Evolutionary conservation across 495 filamentous ascomycete species (phyloP).

Genomic region (Glutinoglossum americanum): DNA sequence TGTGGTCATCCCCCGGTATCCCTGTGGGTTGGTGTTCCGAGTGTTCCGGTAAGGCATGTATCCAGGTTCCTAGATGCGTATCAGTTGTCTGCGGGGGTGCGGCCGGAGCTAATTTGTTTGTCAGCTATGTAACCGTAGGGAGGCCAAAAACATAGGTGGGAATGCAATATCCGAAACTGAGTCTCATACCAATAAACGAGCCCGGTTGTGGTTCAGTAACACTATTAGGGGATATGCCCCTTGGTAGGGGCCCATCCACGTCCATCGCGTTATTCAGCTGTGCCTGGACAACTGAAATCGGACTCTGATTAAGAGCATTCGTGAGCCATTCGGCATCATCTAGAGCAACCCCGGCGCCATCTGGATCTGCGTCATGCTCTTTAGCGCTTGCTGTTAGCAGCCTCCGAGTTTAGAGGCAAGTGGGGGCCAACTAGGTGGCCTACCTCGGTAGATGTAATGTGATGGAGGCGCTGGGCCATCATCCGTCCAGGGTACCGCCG

Average conservation of each 20-base stretch:
- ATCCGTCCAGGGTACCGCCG: background rate
- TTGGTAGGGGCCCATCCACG: no score
- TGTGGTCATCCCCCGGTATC: background rate
- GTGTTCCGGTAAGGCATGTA: no score
- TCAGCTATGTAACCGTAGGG: background rate
- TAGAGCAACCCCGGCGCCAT: background rate
- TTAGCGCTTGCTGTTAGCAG: background rate
- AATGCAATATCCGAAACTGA: background rate
- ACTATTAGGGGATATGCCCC: no score
- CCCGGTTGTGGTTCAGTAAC: background rate
- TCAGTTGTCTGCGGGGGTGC: background rate
- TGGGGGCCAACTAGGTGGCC: background rate
- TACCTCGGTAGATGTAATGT: background rate
- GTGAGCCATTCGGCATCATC: no score
- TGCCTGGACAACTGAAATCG: no score
- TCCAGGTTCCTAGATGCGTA: no score
- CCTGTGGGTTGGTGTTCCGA: no score
- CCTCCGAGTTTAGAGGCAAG: background rate
- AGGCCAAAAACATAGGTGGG: background rate
- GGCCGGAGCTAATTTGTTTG: background rate
- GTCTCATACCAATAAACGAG: background rate
- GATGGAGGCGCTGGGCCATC: background rate
- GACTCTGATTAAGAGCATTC: no score
- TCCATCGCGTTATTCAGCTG: no score
- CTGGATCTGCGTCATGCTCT: background rate